Evolutionary conservation across 169 alveolate species (phyloP).

Genomic region (Plasmodium vinckei): DNA sequence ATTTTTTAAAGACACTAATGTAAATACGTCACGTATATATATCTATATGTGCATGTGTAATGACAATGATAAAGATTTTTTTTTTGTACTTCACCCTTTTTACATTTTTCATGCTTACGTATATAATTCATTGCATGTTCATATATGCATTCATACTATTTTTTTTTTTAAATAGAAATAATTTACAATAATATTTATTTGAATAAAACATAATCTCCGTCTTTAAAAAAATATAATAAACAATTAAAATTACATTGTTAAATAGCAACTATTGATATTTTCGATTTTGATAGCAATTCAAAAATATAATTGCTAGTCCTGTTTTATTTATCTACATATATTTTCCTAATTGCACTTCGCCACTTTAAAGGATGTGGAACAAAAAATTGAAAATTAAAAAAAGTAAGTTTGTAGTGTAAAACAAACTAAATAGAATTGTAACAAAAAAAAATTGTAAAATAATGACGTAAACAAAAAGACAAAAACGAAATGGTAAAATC

Average conservation of each 20-base stretch:
- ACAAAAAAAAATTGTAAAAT: too few relatives aligned
- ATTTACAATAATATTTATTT: slow-evolving; percentile 23
- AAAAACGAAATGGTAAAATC: too few relatives aligned
- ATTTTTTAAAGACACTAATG: neutral
- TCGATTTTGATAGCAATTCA: neutral
- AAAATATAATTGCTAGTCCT: neutral
- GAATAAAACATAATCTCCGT: slow-evolving; percentile 53
- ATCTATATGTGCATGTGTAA: neutral
- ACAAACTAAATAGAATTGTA: too few relatives aligned
- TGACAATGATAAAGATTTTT: neutral
- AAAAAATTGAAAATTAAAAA: too few relatives aligned
- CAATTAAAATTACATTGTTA: too few relatives aligned
- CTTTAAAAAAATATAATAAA: slow-evolving; percentile 15
- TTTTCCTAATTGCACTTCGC: too few relatives aligned
- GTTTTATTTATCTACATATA: too few relatives aligned
- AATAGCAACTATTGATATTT: too few relatives aligned
- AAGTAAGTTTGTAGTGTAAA: too few relatives aligned
- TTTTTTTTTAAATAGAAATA: slow-evolving; percentile 8
- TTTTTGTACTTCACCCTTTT: slow-evolving; percentile 8
- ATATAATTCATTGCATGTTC: neutral
- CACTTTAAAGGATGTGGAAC: too few relatives aligned
- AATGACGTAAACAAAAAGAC: too few relatives aligned
- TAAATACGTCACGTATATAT: neutral
- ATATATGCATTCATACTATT: too few relatives aligned
- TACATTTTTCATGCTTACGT: slow-evolving; percentile 22